A percentile compares a stretch with the other conserved stretches of the same genome.
Conservation (phyloP, 179 eudicot genomes). For the Patellifolia procumbens region DNA sequence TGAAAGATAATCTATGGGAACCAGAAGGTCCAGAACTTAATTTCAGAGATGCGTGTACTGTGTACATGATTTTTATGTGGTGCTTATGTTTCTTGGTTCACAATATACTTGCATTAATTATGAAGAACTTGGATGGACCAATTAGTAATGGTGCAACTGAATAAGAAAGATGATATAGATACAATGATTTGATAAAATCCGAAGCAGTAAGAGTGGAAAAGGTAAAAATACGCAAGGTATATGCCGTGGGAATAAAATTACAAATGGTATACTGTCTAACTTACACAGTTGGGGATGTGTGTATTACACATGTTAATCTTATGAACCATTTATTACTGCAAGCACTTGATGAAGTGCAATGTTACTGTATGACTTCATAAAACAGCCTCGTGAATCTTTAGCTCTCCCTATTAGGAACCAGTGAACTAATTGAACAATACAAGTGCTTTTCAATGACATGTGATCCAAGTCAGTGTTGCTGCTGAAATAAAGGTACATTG, state of each 20-base stretch:
- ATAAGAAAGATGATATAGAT: background rate
- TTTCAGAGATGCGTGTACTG: background rate
- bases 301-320: background rate
- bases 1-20: background rate
- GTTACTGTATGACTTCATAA: background rate
- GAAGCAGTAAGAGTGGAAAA: background rate
- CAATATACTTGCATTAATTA: background rate
- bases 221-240: background rate
- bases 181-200: background rate
- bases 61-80: background rate
- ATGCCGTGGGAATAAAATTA: background rate
- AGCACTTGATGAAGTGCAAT: background rate
- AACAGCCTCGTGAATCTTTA: background rate
- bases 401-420: background rate
- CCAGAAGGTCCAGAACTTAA: conserved; percentile 2
- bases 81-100: background rate
- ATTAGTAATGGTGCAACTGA: background rate
- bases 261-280: background rate
- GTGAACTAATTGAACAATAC: background rate
- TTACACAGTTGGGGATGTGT: background rate
- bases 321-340: background rate
- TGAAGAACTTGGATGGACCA: background rate
- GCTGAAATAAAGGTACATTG: background rate
- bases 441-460: background rate
- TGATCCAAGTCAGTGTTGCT: conserved; percentile 6